Percentiles rank a stretch among this genome's conserved stretches.
These are phyloP conservation scores for Fusarium sp. DNA, from an alignment of 2,329 filamentous ascomycete genomes.

Conservation along the genomic window DNA sequence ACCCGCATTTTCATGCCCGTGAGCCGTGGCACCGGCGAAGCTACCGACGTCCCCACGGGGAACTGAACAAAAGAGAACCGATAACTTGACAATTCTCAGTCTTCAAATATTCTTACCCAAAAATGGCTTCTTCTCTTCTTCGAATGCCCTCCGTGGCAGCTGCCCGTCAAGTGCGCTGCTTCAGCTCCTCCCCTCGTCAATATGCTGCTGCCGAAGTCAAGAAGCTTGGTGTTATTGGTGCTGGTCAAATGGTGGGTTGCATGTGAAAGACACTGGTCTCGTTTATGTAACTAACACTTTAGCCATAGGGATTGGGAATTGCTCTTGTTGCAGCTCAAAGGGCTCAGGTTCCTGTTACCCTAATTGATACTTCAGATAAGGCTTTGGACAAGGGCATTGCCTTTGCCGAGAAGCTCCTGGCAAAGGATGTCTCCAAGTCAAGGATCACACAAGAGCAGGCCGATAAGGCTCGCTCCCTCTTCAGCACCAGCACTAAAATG, in stretches of 20 bases:
- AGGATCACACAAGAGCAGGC: conserved; percentile 87
- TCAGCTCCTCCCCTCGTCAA: conserved; percentile 75
- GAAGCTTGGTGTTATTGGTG: conserved; percentile 90
- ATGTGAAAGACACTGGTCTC: conserved; percentile 52
- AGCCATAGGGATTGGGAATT: conserved; percentile 86
- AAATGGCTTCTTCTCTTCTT: conserved; percentile 60
- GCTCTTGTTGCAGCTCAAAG: conserved; percentile 91
- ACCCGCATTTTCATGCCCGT: conserved; percentile 52
- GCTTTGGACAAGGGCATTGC: conserved; percentile 89
- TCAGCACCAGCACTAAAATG: conserved; percentile 79
- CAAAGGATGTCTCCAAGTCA: conserved; percentile 91
- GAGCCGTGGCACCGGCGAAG: conserved; percentile 22
- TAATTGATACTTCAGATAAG: conserved; percentile 87
- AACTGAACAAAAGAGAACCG: conserved; percentile 17
- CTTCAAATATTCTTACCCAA: conserved; percentile 37
- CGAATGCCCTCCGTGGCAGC: conserved; percentile 54
- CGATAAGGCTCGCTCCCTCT: conserved; percentile 75
- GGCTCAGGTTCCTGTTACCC: conserved; percentile 84
- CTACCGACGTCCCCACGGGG: conserved; percentile 32
- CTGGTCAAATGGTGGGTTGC: conserved; percentile 89
- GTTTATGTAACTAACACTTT: conserved; percentile 31
- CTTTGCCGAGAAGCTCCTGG: conserved; percentile 93
- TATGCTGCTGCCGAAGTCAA: conserved; percentile 78
- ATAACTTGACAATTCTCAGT: conserved; percentile 13
- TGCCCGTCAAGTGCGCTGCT: conserved; percentile 65